Evolutionary conservation across 805 yeast genomes (phyloP).

Genomic region (Yarrowia keelungensis): DNA sequence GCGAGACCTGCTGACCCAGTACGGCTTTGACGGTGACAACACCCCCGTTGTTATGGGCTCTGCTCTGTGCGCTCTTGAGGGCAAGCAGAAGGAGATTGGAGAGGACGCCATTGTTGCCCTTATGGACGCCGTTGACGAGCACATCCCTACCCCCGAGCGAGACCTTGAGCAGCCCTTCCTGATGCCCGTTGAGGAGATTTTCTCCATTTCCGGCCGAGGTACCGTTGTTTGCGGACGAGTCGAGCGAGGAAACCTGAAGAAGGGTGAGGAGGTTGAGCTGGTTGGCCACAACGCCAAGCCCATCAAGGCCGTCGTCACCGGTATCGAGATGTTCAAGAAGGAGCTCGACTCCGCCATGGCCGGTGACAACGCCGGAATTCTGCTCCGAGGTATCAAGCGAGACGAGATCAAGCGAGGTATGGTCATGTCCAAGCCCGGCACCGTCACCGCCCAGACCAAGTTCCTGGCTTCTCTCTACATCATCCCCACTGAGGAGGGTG

Average conservation of each 20-base stretch:
- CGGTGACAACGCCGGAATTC: constrained; percentile 98
- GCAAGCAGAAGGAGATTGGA: constrained; percentile 89
- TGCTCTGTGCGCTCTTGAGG: constrained; percentile 95
- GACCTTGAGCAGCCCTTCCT: constrained; percentile 95
- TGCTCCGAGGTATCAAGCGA: constrained; percentile 97
- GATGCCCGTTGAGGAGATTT: constrained; percentile 96
- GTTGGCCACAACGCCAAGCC: constrained; percentile 90
- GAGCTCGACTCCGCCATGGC: constrained; percentile 97
- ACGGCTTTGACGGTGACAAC: constrained; percentile 98
- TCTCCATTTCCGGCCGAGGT: constrained; percentile 99
- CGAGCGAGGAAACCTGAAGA: constrained; percentile 96
- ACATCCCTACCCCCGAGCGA: constrained; percentile 96
- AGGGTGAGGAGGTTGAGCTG: constrained; percentile 98
- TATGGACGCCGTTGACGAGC: constrained; percentile 89
- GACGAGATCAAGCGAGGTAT: constrained; percentile 97
- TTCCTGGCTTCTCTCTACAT: constrained; percentile 92
- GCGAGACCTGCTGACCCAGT: constrained; percentile 90
- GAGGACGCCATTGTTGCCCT: constrained; percentile 79
- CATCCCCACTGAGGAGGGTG: constrained; percentile 97
- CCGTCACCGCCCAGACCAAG: constrained; percentile 91
- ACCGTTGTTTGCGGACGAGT: constrained; percentile 99
- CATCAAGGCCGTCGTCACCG: constrained; percentile 92
- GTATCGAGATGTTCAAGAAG: constrained; percentile 99
- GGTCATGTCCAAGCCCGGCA: constrained; percentile 92
- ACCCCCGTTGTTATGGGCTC: constrained; percentile 99